These are phyloP conservation scores for Alisma plantagoaquatica DNA, from an alignment of 106 monocot genomes.

Conservation along the genomic window DNA sequence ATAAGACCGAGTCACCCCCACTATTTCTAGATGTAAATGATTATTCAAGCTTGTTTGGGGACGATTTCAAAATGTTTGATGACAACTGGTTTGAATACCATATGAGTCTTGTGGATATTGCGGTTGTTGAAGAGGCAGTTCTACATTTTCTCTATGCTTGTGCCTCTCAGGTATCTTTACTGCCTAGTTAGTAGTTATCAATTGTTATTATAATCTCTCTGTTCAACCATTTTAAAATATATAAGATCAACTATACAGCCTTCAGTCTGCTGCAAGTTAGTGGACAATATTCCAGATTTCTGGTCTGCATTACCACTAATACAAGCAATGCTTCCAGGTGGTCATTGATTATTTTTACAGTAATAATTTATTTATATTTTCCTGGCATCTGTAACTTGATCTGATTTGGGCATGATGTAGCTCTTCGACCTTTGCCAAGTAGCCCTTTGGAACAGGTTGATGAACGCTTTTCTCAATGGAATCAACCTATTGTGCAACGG, in stretches of 20 bases:
- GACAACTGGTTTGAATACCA: constrained; percentile 27
- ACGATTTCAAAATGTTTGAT: constrained; percentile 57
- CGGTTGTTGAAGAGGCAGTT: constrained; percentile 82
- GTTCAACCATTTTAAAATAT: too few relatives aligned
- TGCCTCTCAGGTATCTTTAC: constrained; percentile 54
- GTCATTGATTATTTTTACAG: not conserved
- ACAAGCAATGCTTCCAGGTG: constrained; percentile 93
- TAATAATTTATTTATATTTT: not conserved
- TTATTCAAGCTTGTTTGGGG: constrained; percentile 88
- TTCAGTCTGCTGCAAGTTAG: constrained; percentile 53
- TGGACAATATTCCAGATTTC: constrained; percentile 55
- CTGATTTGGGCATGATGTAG: constrained; percentile 16
- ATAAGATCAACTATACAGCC: constrained; percentile 30
- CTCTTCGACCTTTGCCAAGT: constrained; percentile 66
- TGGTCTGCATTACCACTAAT: constrained; percentile 74
- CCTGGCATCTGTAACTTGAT: not conserved
- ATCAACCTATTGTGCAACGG: constrained; percentile 42
- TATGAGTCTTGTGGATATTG: constrained; percentile 62
- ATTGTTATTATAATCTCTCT: too few relatives aligned
- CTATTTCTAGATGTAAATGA: constrained; percentile 40
- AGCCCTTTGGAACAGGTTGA: constrained; percentile 50
- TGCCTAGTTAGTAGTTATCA: not conserved
- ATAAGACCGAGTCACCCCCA: constrained; percentile 18
- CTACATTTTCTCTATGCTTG: constrained; percentile 90
- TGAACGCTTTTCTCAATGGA: constrained; percentile 76